phyloP scores from a whole-genome alignment of 305 asterid genomes.

The Solanum chacoense region DNA sequence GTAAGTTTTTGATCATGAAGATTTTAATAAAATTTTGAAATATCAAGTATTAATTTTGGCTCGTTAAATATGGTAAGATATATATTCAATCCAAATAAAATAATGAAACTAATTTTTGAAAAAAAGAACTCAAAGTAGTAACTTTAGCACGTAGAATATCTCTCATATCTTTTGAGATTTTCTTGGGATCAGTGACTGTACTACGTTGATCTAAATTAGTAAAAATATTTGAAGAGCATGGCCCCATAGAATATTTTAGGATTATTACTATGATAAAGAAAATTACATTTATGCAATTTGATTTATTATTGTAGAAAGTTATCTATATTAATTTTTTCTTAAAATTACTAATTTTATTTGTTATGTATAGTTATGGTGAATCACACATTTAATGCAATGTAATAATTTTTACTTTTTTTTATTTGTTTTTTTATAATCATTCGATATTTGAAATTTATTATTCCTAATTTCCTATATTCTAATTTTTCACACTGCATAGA shows the following conservation, averaged over 20 bases:
- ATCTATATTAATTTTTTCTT: neutral
- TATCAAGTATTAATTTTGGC: neutral
- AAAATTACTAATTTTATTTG: neutral
- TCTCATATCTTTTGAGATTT: neutral
- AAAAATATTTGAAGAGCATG: neutral
- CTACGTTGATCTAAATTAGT: neutral
- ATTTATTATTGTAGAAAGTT: neutral
- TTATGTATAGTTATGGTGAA: neutral
- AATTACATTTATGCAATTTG: neutral
- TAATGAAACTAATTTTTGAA: neutral
- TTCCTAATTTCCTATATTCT: neutral
- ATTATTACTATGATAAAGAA: neutral
- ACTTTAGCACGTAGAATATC: neutral
- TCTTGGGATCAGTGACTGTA: neutral
- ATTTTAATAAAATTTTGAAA: neutral
- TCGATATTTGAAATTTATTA: neutral
- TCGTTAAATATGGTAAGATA: neutral
- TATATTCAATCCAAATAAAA: neutral
- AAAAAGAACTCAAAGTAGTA: neutral
- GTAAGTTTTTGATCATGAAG: neutral
- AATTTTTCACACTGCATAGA: neutral
- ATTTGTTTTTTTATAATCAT: neutral
- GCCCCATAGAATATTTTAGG: neutral
- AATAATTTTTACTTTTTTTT: neutral
- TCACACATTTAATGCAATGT: neutral